Conservation (phyloP, 2,329 filamentous ascomycete genomes). For the Ascocoryne sarcoides region DNA sequence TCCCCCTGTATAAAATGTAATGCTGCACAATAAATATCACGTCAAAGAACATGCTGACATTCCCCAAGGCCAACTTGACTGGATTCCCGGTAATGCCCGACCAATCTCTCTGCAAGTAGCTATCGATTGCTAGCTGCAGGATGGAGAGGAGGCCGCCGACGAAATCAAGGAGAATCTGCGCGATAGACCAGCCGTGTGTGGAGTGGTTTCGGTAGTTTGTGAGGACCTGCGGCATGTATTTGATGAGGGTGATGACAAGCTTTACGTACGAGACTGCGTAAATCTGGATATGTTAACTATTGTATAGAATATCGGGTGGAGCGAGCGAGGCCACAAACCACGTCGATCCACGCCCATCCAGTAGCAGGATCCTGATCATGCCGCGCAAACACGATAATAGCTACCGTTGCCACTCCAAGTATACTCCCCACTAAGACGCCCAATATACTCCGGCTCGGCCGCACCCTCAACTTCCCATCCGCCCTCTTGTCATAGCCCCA, state of each 20-base stretch:
- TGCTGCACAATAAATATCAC: slow-evolving; percentile 81
- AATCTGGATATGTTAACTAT: too few relatives aligned
- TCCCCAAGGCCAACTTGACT: slow-evolving; percentile 78
- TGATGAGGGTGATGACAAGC: slow-evolving; percentile 77
- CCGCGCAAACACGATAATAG: slow-evolving; percentile 35
- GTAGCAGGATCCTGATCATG: slow-evolving; percentile 32
- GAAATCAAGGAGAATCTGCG: slow-evolving; percentile 76
- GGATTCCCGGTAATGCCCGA: slow-evolving; percentile 85
- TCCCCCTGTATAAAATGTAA: slow-evolving; percentile 62
- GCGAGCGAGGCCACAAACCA: slow-evolving; percentile 32
- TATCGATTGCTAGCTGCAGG: slow-evolving; percentile 75
- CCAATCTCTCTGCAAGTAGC: slow-evolving; percentile 78
- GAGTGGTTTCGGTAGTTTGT: slow-evolving; percentile 79
- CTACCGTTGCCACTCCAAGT: slow-evolving; percentile 41
- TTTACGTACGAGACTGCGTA: slow-evolving; percentile 80
- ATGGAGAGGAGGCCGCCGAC: slow-evolving; percentile 74
- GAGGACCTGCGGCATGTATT: slow-evolving; percentile 82
- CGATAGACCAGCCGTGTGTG: slow-evolving; percentile 81
- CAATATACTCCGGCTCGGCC: slow-evolving; percentile 51
- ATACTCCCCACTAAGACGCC: slow-evolving; percentile 64
- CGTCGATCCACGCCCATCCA: slow-evolving; percentile 55
- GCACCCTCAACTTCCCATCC: slow-evolving; percentile 39
- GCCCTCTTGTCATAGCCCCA: slow-evolving; percentile 67
- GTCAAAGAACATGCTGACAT: slow-evolving; percentile 81
- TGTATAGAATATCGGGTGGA: too few relatives aligned